These are phyloP conservation scores for Oehlia diaphana DNA, from an alignment of 192 early-diverging fungal species.

Conservation along the genomic window DNA sequence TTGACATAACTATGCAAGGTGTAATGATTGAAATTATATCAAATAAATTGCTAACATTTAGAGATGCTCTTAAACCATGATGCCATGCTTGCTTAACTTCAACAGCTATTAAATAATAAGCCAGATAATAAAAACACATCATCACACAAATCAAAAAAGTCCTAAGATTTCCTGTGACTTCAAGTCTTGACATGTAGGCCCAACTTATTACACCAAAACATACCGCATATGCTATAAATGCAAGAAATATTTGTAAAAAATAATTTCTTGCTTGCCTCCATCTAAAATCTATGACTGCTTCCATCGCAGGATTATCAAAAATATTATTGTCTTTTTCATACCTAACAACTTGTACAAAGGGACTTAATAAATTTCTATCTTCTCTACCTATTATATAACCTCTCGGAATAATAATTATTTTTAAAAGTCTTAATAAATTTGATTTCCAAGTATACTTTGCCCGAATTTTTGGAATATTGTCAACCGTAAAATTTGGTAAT, in stretches of 20 bases:
- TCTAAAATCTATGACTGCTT: constrained; percentile 8
- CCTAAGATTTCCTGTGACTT: not conserved
- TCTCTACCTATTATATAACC: not conserved
- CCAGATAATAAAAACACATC: not conserved
- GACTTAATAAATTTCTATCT: not conserved
- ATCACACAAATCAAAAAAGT: not conserved
- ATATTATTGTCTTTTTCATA: not conserved
- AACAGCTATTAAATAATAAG: constrained; percentile 2
- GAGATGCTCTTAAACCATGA: not conserved
- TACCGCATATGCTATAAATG: not conserved
- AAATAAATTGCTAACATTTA: not conserved
- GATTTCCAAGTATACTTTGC: not conserved
- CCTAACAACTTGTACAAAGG: not conserved
- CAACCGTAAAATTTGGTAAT: not conserved
- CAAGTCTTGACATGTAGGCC: not conserved
- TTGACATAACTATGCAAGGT: not conserved
- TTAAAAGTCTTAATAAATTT: not conserved
- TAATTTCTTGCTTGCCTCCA: not conserved
- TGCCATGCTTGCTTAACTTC: not conserved
- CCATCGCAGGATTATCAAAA: constrained; percentile 10
- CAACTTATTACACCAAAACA: not conserved
- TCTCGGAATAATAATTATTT: not conserved
- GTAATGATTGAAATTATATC: not conserved
- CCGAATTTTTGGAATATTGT: not conserved
- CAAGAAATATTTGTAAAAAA: not conserved